Percentiles rank a stretch among this genome's conserved stretches.
Evolutionary conservation across 176 grass and related monocot genomes (phyloP).

Genomic region (Thalia dealbata): DNA sequence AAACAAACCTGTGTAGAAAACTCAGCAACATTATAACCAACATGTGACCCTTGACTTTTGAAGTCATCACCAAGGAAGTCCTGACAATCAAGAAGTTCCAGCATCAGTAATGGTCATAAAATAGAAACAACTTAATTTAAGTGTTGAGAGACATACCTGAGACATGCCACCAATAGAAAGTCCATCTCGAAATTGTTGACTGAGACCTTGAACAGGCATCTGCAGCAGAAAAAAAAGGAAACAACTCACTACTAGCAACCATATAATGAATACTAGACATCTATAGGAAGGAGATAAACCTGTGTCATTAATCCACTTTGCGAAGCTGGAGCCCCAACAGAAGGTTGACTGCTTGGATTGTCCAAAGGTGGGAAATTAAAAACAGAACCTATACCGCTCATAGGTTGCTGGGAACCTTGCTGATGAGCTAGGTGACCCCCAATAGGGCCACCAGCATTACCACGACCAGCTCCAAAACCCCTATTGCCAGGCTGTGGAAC

Average conservation of each 20-base stretch:
- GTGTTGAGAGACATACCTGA: slow-evolving; percentile 38
- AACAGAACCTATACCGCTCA: slow-evolving; percentile 49
- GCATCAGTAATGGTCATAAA: slow-evolving; percentile 1
- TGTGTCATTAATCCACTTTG: slow-evolving; percentile 96
- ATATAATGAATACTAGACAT: neutral
- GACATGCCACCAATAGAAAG: slow-evolving; percentile 98
- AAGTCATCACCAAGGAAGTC: slow-evolving; percentile 97
- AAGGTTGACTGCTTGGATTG: slow-evolving; percentile 74
- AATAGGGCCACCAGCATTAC: slow-evolving; percentile 74
- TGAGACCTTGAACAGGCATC: slow-evolving; percentile 92
- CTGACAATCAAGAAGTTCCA: slow-evolving; percentile 31
- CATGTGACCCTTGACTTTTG: slow-evolving; percentile 96
- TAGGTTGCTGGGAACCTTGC: slow-evolving; percentile 73
- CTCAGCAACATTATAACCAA: slow-evolving; percentile 89
- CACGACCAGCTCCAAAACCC: slow-evolving; percentile 68
- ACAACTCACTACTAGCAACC: neutral
- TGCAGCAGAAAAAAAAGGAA: slow-evolving; percentile 16
- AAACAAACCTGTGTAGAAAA: slow-evolving; percentile 77
- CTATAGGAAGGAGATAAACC: slow-evolving; percentile 35
- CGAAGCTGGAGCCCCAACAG: slow-evolving; percentile 61
- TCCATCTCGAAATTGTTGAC: slow-evolving; percentile 93
- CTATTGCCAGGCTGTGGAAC: slow-evolving; percentile 72
- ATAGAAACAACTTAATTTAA: slow-evolving; percentile 11
- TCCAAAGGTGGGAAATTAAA: slow-evolving; percentile 61
- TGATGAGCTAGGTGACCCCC: slow-evolving; percentile 89